These are phyloP conservation scores for Aspergillus sp. DNA, from an alignment of 2,329 filamentous ascomycete genomes.

Conservation along the genomic window DNA sequence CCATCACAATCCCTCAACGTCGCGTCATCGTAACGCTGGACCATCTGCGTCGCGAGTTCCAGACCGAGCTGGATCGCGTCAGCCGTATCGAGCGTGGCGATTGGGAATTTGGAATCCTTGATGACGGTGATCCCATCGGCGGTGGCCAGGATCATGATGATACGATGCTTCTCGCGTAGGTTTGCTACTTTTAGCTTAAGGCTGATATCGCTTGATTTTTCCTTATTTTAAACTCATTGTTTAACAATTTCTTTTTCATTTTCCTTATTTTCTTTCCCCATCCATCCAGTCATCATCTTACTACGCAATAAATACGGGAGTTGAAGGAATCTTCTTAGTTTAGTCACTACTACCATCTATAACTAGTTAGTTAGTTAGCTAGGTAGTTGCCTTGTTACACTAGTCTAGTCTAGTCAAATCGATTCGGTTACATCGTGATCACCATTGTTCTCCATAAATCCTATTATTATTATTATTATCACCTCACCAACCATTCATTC, in stretches of 20 bases:
- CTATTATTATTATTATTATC: no score
- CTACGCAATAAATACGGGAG: no score
- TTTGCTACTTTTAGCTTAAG: neutral
- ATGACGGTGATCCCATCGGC: constrained; percentile 6
- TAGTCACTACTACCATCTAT: no score
- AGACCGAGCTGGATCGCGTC: constrained; percentile 83
- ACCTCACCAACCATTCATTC: no score
- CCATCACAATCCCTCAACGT: constrained; percentile 44
- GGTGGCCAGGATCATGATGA: constrained; percentile 38
- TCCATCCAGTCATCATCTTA: neutral
- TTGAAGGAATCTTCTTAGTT: no score
- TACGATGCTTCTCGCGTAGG: constrained; percentile 37
- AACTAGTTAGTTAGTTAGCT: no score
- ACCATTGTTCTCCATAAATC: no score
- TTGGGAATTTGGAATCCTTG: constrained; percentile 68
- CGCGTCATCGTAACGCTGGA: constrained; percentile 81
- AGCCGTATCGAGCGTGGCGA: constrained; percentile 85
- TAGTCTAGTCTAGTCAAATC: no score
- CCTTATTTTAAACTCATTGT: neutral
- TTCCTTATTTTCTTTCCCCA: neutral
- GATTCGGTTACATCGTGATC: no score
- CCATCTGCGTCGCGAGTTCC: constrained; percentile 85
- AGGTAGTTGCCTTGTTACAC: no score
- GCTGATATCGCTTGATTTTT: neutral
- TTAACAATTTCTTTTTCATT: neutral